phyloP scores from a whole-genome alignment of 345 rosid genomes.

The Salix caprea region DNA sequence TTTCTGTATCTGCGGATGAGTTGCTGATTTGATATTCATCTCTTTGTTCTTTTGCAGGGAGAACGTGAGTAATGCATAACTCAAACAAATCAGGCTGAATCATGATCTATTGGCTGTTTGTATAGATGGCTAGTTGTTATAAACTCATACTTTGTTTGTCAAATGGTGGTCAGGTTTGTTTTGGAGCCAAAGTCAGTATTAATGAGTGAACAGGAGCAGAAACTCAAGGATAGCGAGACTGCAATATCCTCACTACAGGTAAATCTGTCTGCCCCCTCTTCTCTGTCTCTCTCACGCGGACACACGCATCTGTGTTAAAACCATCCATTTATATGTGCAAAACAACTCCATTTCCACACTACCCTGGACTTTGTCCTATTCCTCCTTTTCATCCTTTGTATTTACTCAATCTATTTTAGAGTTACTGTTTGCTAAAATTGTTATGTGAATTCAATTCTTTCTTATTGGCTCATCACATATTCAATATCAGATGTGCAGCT shows the following conservation, averaged over 20 bases:
- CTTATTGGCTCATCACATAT: neutral
- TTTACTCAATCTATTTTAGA: neutral
- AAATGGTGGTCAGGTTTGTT: conserved; percentile 59
- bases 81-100: neutral
- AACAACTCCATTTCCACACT: neutral
- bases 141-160: conserved; percentile 15
- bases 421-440: neutral
- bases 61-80: conserved; percentile 69
- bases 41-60: conserved; percentile 59
- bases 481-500: neutral
- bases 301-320: neutral
- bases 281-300: neutral
- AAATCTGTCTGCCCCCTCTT: neutral
- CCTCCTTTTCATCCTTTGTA: neutral
- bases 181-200: conserved; percentile 69
- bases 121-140: conserved; percentile 17
- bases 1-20: neutral
- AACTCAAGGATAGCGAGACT: conserved; percentile 79
- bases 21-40: neutral
- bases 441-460: neutral
- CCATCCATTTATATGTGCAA: neutral
- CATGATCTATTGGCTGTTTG: conserved; percentile 3
- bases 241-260: conserved; percentile 76
- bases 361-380: neutral
- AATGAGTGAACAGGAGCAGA: conserved; percentile 74